Evolutionary conservation across 176 grass and related monocot species (phyloP).

Genomic region (Elaeis guineensis): DNA sequence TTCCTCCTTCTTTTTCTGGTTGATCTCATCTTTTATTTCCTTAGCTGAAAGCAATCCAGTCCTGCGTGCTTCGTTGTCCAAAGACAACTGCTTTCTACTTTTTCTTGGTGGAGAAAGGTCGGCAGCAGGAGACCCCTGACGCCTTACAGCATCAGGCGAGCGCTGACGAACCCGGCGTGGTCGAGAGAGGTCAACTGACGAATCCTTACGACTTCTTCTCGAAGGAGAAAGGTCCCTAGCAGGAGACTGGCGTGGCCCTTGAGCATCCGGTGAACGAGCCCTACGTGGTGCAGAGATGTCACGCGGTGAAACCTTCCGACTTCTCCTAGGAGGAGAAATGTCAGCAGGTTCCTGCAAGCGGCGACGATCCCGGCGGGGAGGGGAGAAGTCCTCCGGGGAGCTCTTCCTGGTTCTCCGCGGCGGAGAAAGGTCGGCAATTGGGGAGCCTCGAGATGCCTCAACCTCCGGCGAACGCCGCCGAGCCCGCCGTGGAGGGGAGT

Average conservation of each 20-base stretch:
- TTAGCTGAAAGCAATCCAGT: conserved; percentile 55
- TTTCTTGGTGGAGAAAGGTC: conserved; percentile 59
- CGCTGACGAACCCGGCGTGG: conserved; percentile 6
- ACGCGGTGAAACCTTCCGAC: background rate
- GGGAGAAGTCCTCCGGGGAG: conserved; percentile 5
- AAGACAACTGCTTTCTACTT: conserved; percentile 30
- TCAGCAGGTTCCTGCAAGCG: conserved; percentile 22
- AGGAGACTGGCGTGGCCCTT: background rate
- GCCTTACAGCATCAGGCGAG: background rate
- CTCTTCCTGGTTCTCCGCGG: background rate
- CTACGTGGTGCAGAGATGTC: conserved; percentile 16
- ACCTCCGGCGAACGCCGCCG: too few relatives aligned
- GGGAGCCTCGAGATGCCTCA: too few relatives aligned
- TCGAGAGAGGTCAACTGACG: conserved; percentile 31
- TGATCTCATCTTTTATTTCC: conserved; percentile 71
- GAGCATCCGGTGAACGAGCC: background rate
- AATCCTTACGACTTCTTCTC: conserved; percentile 38
- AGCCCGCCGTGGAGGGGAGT: background rate
- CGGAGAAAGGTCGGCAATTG: too few relatives aligned
- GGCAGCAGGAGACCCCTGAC: background rate
- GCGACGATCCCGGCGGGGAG: background rate
- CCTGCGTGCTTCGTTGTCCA: conserved; percentile 9
- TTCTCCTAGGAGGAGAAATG: conserved; percentile 34
- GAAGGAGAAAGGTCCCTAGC: conserved; percentile 33
- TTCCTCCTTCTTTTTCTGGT: conserved; percentile 56